These are phyloP conservation scores for Viola odorata DNA, from an alignment of 345 rosid genomes.

Conservation along the genomic window DNA sequence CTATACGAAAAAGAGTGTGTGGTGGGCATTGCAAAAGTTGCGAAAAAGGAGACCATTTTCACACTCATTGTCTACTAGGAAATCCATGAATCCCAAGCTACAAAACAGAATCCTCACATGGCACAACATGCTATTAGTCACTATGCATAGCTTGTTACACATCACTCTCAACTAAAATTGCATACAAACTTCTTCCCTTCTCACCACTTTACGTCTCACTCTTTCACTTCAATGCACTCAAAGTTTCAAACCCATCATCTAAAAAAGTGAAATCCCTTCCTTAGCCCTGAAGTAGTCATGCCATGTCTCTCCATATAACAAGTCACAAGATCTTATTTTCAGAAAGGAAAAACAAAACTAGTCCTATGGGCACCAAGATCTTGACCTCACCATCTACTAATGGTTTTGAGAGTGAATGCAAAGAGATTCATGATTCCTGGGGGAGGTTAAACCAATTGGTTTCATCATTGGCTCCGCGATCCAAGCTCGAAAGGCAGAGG, in stretches of 20 bases:
- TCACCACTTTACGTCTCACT: not conserved
- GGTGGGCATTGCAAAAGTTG: conserved; percentile 14
- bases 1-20: too few relatives aligned
- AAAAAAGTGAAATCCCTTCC: conserved; percentile 21
- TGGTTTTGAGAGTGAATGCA: conserved; percentile 41
- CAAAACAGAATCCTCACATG: conserved; percentile 43
- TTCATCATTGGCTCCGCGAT: conserved; percentile 25
- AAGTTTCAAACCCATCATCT: not conserved
- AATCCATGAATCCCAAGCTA: conserved; percentile 31
- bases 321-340: not conserved
- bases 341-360: not conserved
- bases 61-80: conserved; percentile 39
- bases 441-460: conserved; percentile 23
- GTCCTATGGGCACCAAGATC: conserved; percentile 32
- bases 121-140: not conserved
- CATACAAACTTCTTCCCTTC: conserved; percentile 3
- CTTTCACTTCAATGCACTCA: not conserved
- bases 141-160: conserved; percentile 3
- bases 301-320: conserved; percentile 9
- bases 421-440: conserved; percentile 45
- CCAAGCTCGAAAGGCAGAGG: conserved; percentile 28
- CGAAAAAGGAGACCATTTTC: conserved; percentile 9
- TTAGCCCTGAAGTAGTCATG: conserved; percentile 27
- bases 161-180: conserved; percentile 8
- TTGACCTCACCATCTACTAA: conserved; percentile 14